A percentile compares a stretch with the other conserved stretches of the same genome.
Conservation (phyloP, 805 yeast species). For the Candida tallmaniae region DNA sequence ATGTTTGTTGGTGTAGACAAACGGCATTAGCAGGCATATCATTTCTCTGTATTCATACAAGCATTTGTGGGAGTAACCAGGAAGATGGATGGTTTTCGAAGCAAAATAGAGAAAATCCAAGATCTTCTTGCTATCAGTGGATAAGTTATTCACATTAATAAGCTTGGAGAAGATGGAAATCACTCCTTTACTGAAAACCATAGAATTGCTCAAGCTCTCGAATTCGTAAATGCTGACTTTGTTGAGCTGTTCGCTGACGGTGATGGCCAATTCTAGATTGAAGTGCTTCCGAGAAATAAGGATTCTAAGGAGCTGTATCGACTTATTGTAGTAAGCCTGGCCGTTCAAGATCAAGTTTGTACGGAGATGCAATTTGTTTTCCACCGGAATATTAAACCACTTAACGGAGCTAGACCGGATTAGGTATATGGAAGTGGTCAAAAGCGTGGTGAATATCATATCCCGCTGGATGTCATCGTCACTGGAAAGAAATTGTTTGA, state of each 20-base stretch:
- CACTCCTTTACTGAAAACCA: conserved; percentile 20
- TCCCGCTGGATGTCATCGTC: conserved; percentile 6
- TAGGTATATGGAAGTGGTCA: conserved; percentile 10
- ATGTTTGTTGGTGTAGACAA: not conserved
- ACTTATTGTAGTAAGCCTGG: conserved; percentile 7
- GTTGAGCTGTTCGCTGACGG: conserved; percentile 17
- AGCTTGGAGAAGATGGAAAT: conserved; percentile 16
- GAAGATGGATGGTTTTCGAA: conserved; percentile 14
- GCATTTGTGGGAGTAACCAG: conserved; percentile 12
- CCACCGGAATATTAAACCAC: conserved; percentile 4
- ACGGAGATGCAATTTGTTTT: conserved; percentile 3
- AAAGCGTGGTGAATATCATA: conserved; percentile 6
- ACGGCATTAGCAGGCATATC: conserved; percentile 4
- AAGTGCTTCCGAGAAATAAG: conserved; percentile 5
- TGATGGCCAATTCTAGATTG: conserved; percentile 14
- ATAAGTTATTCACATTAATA: not conserved
- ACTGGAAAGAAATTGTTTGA: conserved; percentile 4
- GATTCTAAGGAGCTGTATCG: conserved; percentile 5
- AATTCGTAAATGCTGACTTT: conserved; percentile 19
- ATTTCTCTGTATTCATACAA: conserved; percentile 13
- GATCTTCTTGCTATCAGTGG: conserved; percentile 6
- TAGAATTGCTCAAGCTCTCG: conserved; percentile 13
- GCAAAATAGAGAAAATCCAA: conserved; percentile 15
- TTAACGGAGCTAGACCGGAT: conserved; percentile 11
- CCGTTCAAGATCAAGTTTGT: conserved; percentile 4